Evolutionary conservation across 2,329 filamentous ascomycete species (phyloP), one percentile per base, ranked within the genome.

Genomic region (Pyricularia grisea): DNA sequence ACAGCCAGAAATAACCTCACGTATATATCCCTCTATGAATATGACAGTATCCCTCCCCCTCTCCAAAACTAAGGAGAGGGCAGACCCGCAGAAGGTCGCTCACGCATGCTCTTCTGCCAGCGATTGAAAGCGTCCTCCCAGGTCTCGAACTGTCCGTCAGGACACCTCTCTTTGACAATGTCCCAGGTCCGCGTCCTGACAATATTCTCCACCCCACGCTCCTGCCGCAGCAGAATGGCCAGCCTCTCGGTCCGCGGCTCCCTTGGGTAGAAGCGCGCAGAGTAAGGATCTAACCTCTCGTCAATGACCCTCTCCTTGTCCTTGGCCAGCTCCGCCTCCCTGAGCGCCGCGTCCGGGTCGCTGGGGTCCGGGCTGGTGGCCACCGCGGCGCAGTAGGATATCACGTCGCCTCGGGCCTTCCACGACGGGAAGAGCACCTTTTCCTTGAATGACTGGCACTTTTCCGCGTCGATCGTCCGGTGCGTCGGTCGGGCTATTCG

Each of bases 281-380:
- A 94, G 77, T 99, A 99, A 1, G 95, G 95, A 81, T 99, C 95
- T 70, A 97, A 78, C 69, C 95, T 84, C 80, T 98, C 95, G 77
- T 98, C 88, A 4, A 98, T 89, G 0, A 94, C 84, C 68, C 88
- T 83, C 75, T 94, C 90, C 66, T 89, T 84, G 71, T 91, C 88
- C 73, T 83, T 87, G 70, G 88, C 86, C 68, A 88, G 87, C 78
- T 97, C 91, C 0, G 88, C 83, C 74, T 93, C 85, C 68, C 92
- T 83, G 23, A 91, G 74, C 0, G 91, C 81, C 30, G 88, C 84
- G 69, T 94, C 92, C 0, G 94, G 94, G 74, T 97, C 94, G 70
- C 94, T 87, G 0, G 93, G 93, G 74, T 98, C 93, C 0, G 93
- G 91, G 70, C 89, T 92, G 12, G 92, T 93, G 3, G 94, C 94